Percentiles rank a stretch among this genome's conserved stretches.
Conservation (phyloP, 768 basidiomycete species). For the Russula brevipes region DNA sequence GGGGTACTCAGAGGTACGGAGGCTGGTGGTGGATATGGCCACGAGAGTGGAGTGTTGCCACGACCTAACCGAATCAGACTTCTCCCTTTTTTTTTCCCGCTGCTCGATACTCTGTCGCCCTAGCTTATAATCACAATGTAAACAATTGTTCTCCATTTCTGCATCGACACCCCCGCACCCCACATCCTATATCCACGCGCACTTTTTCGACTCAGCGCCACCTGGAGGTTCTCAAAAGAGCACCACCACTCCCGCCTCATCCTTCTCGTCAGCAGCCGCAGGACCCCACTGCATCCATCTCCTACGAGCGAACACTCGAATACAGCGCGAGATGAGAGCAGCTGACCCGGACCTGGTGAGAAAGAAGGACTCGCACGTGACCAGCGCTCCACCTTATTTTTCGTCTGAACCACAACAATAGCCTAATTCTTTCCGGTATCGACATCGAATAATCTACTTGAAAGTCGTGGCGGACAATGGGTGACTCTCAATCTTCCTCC, state of each 20-base stretch:
- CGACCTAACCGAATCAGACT: not conserved
- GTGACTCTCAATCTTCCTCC: not conserved
- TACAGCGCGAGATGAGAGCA: no score
- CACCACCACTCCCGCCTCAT: slow-evolving; percentile 43
- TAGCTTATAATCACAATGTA: no score
- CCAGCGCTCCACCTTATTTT: not conserved
- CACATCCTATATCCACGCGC: not conserved
- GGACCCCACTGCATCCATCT: slow-evolving; percentile 45
- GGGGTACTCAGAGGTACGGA: not conserved
- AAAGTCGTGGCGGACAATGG: no score
- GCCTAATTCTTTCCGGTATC: no score
- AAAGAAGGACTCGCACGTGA: slow-evolving; percentile 30
- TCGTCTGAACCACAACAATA: no score
- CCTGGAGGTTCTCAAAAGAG: slow-evolving; percentile 59
- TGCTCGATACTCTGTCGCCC: no score
- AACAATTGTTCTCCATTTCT: no score
- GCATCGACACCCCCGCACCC: no score
- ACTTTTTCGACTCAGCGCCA: slow-evolving; percentile 43
- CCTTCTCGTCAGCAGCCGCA: slow-evolving; percentile 19
- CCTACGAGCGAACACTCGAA: slow-evolving; percentile 77
- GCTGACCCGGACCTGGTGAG: slow-evolving; percentile 92
- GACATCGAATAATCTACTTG: no score
- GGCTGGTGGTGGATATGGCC: slow-evolving; percentile 22
- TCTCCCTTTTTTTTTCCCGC: no score
- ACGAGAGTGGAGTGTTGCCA: slow-evolving; percentile 5